These are phyloP conservation scores for Penicillium sp. DNA, from an alignment of 2,329 filamentous ascomycete species.

Conservation along the genomic window DNA sequence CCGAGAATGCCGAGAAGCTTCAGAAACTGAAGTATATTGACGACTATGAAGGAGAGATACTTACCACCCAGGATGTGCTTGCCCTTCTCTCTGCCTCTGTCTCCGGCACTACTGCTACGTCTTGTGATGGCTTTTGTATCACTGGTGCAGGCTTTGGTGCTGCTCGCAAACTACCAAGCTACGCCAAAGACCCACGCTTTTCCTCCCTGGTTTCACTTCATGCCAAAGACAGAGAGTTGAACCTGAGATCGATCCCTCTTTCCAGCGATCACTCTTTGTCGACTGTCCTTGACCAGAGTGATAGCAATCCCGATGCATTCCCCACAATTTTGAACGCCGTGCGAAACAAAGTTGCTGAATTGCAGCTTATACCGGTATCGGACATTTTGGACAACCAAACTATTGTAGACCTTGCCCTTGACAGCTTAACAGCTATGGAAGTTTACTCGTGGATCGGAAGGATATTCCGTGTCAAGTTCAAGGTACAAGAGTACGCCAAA, in stretches of 20 bases:
- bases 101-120: not conserved
- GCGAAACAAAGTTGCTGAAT: not conserved
- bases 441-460: not conserved
- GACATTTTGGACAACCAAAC: not conserved
- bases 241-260: not conserved
- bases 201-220: not conserved
- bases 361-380: not conserved
- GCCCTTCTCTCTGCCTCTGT: not conserved
- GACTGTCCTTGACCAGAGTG: not conserved
- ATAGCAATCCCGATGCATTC: not conserved
- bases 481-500: not conserved
- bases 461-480: not conserved
- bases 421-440: not conserved
- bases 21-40: not conserved
- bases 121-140: not conserved
- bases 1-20: not conserved
- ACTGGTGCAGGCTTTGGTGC: not conserved
- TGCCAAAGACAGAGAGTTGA: not conserved
- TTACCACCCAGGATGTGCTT: not conserved
- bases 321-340: not conserved
- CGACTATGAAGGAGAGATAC: not conserved
- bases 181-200: not conserved
- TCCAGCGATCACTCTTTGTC: not conserved
- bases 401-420: not conserved
- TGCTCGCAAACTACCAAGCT: not conserved